Evolutionary conservation across 164 flowering plant genomes (phyloP).

Genomic region (Aristolochia californica): DNA sequence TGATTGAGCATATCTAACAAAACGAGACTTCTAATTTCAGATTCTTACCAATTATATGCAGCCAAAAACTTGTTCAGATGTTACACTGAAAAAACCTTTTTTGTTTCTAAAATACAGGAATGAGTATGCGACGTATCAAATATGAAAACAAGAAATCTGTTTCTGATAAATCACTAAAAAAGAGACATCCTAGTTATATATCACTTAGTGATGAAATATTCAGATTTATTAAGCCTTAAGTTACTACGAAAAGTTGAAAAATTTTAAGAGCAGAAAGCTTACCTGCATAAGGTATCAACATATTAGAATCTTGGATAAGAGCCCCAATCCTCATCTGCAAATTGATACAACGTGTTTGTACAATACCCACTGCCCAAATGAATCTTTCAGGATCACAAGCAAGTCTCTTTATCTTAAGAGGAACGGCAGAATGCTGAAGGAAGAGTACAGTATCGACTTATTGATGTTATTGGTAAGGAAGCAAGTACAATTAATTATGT

Average conservation of each 20-base stretch:
- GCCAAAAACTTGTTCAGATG: background rate
- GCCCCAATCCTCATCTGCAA: conserved; percentile 76
- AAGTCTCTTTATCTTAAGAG: conserved; percentile 85
- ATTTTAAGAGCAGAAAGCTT: conserved; percentile 8
- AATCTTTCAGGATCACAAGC: conserved; percentile 88
- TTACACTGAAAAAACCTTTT: too few species aligned
- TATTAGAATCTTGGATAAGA: conserved; percentile 68
- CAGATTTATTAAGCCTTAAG: background rate
- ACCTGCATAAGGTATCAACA: conserved; percentile 98
- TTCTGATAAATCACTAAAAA: too few species aligned
- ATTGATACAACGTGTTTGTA: conserved; percentile 78
- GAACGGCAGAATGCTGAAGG: conserved; percentile 65
- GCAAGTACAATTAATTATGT: background rate
- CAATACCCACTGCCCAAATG: conserved; percentile 86
- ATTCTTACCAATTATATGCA: background rate
- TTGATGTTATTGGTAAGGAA: conserved; percentile 4
- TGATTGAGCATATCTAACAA: conserved; percentile 92
- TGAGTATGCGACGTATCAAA: too few species aligned
- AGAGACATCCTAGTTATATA: too few species aligned
- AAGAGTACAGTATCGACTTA: conserved; percentile 7
- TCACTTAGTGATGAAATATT: too few species aligned
- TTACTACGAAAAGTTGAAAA: background rate
- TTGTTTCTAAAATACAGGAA: too few species aligned
- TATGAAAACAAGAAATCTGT: too few species aligned
- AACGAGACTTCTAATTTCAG: conserved; percentile 1